Evolutionary conservation across 2,329 filamentous ascomycete genomes (phyloP).

Genomic region (Dactylellina parvicollis): DNA sequence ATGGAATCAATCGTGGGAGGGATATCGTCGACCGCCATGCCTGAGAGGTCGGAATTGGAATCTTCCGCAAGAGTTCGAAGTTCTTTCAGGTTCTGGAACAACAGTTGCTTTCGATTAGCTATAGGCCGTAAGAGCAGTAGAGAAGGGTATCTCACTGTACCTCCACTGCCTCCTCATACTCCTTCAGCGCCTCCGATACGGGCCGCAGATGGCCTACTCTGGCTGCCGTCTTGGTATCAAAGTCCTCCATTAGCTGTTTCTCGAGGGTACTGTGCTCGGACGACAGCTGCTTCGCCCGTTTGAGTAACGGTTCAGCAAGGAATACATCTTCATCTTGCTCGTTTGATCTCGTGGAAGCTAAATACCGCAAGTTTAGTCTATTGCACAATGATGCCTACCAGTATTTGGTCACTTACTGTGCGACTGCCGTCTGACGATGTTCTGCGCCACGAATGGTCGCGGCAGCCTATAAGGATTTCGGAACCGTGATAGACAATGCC

Average conservation of each 20-base stretch:
- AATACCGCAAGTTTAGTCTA: conserved; percentile 14
- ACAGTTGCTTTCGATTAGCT: conserved; percentile 17
- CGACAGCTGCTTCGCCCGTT: conserved; percentile 69
- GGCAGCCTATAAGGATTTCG: conserved; percentile 1
- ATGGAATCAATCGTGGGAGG: conserved; percentile 72
- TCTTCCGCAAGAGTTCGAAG: conserved; percentile 81
- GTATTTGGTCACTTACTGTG: conserved; percentile 34
- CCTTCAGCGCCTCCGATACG: conserved; percentile 69
- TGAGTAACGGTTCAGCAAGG: conserved; percentile 65
- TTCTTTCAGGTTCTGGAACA: conserved; percentile 70
- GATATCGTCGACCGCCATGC: conserved; percentile 75
- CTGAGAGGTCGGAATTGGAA: conserved; percentile 69
- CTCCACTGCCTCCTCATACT: conserved; percentile 68
- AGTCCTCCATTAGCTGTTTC: conserved; percentile 66
- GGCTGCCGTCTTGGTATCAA: conserved; percentile 69
- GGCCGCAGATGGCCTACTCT: conserved; percentile 71
- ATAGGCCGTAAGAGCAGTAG: not conserved
- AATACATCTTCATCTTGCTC: conserved; percentile 22
- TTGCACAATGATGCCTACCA: too few relatives aligned
- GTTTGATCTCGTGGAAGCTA: conserved; percentile 12
- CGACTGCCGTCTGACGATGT: conserved; percentile 26
- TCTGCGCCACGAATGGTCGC: conserved; percentile 9
- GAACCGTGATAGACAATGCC: conserved; percentile 36
- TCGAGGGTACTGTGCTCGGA: conserved; percentile 70
- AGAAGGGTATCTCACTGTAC: conserved; percentile 63